Base-by-base conservation (phyloP, 805 yeast genomes). In the Wickerhamiella slavikovae region DNA sequence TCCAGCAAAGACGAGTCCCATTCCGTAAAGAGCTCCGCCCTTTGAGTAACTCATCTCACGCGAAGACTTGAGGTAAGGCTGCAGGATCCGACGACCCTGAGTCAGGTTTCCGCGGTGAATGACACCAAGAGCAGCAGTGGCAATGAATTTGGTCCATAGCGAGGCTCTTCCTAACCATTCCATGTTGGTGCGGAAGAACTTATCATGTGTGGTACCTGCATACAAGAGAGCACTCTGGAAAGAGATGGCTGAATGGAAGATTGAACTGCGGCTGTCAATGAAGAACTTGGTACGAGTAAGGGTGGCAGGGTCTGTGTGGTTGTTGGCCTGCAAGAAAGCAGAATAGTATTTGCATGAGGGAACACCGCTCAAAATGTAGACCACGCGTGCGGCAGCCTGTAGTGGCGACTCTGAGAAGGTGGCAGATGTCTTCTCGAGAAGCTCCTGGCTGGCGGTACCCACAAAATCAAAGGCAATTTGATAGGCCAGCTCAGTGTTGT, bases 91-190 rank as follows among this genome's bases (percentile, higher is more conserved):
- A 48, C 71, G 71, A 31, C 96, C 98, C 48, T 82, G 93, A 1
- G 92, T 67, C 34, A 89, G 62, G 51, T 85, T 85, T 31, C 98
- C 96, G 47, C 75, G 77, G 51, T 89, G 96, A 41, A 89, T 83
- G 18, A 85, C 96, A 48, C 98, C 98, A 36, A 89, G 59, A 10
- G 96, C 95, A 6, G 96, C 96, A 10, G 96, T 85, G 2, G 96
- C 95, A 0, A 93, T 71, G 51, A 89, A 89, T 49, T 85, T 89
- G 4, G 95, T 82, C 98, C 98, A 89, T 53, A 85, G 82, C 27
- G 85, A 73, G n/a, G 98, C 95, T 54, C 82, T 79, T 25, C 92
- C 91, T 40, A 89, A 62, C 95, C 96, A 89, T 44, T 85, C 94
- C 45, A 82, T 60, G 48, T 89, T 89, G 25, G 74, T 66, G 49